Evolutionary conservation across 2,329 filamentous ascomycete genomes (phyloP).

Genomic region (Graphium sp.): DNA sequence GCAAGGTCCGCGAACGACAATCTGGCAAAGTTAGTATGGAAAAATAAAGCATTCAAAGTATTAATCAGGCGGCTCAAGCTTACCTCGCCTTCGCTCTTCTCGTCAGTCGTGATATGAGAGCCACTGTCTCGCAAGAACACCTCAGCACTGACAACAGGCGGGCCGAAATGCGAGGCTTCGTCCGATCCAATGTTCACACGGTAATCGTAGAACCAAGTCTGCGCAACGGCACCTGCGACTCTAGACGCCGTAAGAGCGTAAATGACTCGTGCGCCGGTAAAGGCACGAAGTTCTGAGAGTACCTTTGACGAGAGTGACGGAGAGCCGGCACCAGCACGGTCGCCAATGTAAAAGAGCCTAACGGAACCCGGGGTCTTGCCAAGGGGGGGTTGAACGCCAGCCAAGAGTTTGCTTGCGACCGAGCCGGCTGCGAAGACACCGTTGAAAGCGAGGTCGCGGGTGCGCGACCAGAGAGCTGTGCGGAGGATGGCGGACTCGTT

Average conservation of each 20-base stretch:
- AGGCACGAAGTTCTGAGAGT: conserved; percentile 67
- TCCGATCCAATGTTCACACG: conserved; percentile 27
- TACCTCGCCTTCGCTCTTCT: conserved; percentile 46
- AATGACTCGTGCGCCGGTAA: conserved; percentile 62
- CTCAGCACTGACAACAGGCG: conserved; percentile 66
- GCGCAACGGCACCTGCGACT: conserved; percentile 79
- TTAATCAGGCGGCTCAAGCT: conserved; percentile 10
- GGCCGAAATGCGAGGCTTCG: conserved; percentile 54
- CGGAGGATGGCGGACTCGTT: conserved; percentile 48
- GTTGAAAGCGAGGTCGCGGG: conserved; percentile 49
- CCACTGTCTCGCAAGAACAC: conserved; percentile 51
- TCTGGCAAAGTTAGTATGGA: conserved; percentile 20
- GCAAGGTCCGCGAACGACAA: conserved; percentile 55
- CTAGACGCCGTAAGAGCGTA: conserved; percentile 70
- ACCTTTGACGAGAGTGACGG: conserved; percentile 50
- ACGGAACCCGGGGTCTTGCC: conserved; percentile 54
- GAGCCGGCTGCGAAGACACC: conserved; percentile 54
- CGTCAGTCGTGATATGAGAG: conserved; percentile 44
- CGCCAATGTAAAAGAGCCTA: conserved; percentile 65
- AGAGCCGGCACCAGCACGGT: conserved; percentile 49
- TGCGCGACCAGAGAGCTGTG: conserved; percentile 52
- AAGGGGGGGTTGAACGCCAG: conserved; percentile 40
- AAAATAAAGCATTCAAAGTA: conserved; percentile 1
- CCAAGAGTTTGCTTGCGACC: conserved; percentile 15
- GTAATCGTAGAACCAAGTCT: conserved; percentile 83